Percentiles rank a stretch among this genome's conserved stretches.
These are phyloP conservation scores for Hyphopichia burtonii DNA, from an alignment of 1,139 yeast genomes.

Conservation along the genomic window DNA sequence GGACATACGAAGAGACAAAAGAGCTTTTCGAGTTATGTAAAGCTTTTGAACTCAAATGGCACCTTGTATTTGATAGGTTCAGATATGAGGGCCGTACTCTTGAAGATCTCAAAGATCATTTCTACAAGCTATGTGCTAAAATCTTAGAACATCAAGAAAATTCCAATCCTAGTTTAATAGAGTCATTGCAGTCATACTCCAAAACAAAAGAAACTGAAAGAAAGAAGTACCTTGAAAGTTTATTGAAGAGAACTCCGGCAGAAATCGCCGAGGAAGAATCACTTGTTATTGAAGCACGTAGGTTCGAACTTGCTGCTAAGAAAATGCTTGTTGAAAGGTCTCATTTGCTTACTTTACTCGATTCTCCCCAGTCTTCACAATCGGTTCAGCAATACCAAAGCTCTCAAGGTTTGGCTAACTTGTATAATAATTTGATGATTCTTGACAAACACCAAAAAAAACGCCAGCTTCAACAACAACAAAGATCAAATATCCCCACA, in stretches of 20 bases:
- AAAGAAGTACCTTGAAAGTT: slow-evolving; percentile 73
- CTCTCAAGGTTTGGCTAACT: slow-evolving; percentile 85
- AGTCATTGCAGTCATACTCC: slow-evolving; percentile 55
- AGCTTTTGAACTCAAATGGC: slow-evolving; percentile 84
- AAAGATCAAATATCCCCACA: slow-evolving; percentile 29
- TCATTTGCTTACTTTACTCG: slow-evolving; percentile 72
- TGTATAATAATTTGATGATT: slow-evolving; percentile 77
- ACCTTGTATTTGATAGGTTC: slow-evolving; percentile 76
- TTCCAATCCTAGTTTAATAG: slow-evolving; percentile 47
- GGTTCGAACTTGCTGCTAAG: slow-evolving; percentile 91
- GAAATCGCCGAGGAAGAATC: slow-evolving; percentile 98
- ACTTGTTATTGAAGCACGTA: slow-evolving; percentile 84
- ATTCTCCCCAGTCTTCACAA: slow-evolving; percentile 84
- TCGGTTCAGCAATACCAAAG: slow-evolving; percentile 76
- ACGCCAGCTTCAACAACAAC: slow-evolving; percentile 43
- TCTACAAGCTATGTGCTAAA: slow-evolving; percentile 52
- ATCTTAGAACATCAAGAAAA: slow-evolving; percentile 46
- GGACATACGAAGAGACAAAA: slow-evolving; percentile 73
- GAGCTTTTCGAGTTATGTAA: slow-evolving; percentile 72
- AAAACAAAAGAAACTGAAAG: slow-evolving; percentile 71
- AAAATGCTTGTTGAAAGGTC: slow-evolving; percentile 84
- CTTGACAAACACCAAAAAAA: slow-evolving; percentile 63
- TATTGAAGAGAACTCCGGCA: slow-evolving; percentile 85
- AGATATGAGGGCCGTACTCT: slow-evolving; percentile 34
- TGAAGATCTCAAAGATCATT: slow-evolving; percentile 83